A percentile compares a stretch with the other conserved stretches of the same genome.
These are phyloP conservation scores for Yamadazyma aaseri DNA, from an alignment of 1,139 yeast species.

Conservation along the genomic window DNA sequence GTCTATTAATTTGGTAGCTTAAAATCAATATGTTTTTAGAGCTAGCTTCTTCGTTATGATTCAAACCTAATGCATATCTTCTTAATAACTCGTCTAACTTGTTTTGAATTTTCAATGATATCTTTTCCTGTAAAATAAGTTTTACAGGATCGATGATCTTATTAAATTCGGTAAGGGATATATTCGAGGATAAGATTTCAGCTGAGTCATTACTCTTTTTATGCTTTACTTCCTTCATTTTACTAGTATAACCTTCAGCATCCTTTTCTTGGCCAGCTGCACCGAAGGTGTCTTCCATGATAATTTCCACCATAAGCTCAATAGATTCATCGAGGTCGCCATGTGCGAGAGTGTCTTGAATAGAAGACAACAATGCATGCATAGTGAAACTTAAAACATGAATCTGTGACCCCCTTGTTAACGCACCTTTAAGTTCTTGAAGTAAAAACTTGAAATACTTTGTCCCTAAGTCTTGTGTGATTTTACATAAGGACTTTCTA, in stretches of 20 bases:
- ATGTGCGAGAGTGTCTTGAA: slow-evolving; percentile 47
- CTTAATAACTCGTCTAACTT: slow-evolving; percentile 78
- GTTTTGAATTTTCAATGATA: slow-evolving; percentile 66
- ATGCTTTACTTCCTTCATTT: slow-evolving; percentile 87
- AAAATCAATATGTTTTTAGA: slow-evolving; percentile 62
- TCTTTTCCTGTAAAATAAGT: slow-evolving; percentile 60
- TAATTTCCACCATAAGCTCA: slow-evolving; percentile 58
- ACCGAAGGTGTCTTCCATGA: slow-evolving; percentile 94
- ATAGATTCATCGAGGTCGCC: slow-evolving; percentile 80
- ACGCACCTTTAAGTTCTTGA: slow-evolving; percentile 73
- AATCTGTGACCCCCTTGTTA: slow-evolving; percentile 87
- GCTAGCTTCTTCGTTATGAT: slow-evolving; percentile 62
- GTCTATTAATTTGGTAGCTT: slow-evolving; percentile 71
- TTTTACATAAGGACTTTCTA: slow-evolving; percentile 70
- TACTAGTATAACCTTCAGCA: slow-evolving; percentile 83
- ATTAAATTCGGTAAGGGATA: slow-evolving; percentile 61
- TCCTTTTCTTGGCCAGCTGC: slow-evolving; percentile 93
- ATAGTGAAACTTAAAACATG: slow-evolving; percentile 90
- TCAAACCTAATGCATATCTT: slow-evolving; percentile 74
- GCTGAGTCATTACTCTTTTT: slow-evolving; percentile 88
- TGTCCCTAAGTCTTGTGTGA: slow-evolving; percentile 68
- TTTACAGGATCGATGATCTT: slow-evolving; percentile 69
- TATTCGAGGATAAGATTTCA: slow-evolving; percentile 68
- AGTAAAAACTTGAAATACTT: slow-evolving; percentile 70
- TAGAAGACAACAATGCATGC: slow-evolving; percentile 63